phyloP scores from a whole-genome alignment of 1,284 basidiomycete species.

The Ceratorhiza oryzae-sativae region DNA sequence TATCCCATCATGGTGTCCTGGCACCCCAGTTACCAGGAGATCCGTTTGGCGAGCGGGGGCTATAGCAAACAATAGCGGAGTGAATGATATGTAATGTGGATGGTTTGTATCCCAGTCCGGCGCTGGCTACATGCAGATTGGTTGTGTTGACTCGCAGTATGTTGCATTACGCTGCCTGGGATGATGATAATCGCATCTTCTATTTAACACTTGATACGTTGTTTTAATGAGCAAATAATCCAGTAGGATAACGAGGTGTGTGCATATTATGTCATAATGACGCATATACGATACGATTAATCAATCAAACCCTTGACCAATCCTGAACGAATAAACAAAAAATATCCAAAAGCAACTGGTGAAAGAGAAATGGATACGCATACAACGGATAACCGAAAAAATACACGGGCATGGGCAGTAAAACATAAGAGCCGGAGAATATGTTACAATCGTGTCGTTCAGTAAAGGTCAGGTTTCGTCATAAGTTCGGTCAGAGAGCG shows the following conservation, averaged over 20 bases:
- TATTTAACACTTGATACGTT: too few species aligned
- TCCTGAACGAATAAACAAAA: slow-evolving; percentile 36
- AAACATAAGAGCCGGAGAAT: neutral
- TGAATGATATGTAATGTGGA: too few species aligned
- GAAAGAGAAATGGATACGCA: neutral
- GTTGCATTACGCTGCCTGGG: neutral
- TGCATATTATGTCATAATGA: neutral
- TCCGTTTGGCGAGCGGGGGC: neutral
- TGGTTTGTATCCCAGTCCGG: too few species aligned
- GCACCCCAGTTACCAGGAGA: neutral
- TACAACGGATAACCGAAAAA: neutral
- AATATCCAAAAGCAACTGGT: slow-evolving; percentile 12
- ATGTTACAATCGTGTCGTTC: slow-evolving; percentile 29
- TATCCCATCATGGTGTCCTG: neutral
- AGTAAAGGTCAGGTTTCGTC: slow-evolving; percentile 37
- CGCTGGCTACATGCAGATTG: too few species aligned
- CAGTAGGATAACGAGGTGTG: neutral
- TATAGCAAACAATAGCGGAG: too few species aligned
- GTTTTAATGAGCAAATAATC: too few species aligned
- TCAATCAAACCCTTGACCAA: slow-evolving; percentile 32
- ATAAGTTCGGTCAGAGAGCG: slow-evolving; percentile 73
- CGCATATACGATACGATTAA: slow-evolving; percentile 11
- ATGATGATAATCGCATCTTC: neutral
- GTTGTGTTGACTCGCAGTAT: too few species aligned
- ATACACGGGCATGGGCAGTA: slow-evolving; percentile 32